phyloP scores from a whole-genome alignment of 139 green algal species.

The Astrephomene gubernaculifera region DNA sequence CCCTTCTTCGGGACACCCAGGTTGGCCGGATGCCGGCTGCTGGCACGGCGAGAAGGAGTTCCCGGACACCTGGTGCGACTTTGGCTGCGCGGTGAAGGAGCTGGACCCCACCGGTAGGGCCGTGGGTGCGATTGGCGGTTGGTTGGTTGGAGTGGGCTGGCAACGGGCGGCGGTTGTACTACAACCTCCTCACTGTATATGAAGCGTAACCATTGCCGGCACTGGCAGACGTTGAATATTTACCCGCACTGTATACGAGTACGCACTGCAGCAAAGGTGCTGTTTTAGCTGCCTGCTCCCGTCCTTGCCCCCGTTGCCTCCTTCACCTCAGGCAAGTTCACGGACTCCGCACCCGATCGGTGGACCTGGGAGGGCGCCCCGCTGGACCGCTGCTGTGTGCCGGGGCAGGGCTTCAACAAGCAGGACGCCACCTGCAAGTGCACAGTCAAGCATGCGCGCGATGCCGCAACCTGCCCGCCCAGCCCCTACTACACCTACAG shows the following conservation, averaged over 20 bases:
- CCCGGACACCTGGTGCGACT: conserved; percentile 69
- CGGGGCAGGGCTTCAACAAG: conserved; percentile 35
- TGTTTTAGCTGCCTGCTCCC: no score
- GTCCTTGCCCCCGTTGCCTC: no score
- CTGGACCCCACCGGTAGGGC: conserved; percentile 56
- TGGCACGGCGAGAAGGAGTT: conserved; percentile 67
- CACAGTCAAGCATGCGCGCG: conserved; percentile 46
- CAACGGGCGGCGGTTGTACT: background rate
- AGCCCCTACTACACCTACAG: conserved; percentile 66
- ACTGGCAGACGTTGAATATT: no score
- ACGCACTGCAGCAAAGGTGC: no score
- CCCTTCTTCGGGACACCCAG: background rate
- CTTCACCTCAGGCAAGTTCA: conserved; percentile 65
- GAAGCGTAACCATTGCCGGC: no score
- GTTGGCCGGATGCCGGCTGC: conserved; percentile 68
- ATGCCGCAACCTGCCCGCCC: conserved; percentile 48
- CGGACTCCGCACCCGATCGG: conserved; percentile 48
- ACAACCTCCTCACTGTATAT: background rate
- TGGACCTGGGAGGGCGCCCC: conserved; percentile 71
- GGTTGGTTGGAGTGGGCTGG: background rate
- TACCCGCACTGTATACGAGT: no score
- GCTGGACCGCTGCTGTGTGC: conserved; percentile 64
- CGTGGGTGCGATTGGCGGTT: background rate
- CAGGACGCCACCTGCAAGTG: conserved; percentile 56
- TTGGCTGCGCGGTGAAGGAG: conserved; percentile 65